Evolutionary conservation across 495 filamentous ascomycete species (phyloP).

Genomic region (Parmelia sp.): DNA sequence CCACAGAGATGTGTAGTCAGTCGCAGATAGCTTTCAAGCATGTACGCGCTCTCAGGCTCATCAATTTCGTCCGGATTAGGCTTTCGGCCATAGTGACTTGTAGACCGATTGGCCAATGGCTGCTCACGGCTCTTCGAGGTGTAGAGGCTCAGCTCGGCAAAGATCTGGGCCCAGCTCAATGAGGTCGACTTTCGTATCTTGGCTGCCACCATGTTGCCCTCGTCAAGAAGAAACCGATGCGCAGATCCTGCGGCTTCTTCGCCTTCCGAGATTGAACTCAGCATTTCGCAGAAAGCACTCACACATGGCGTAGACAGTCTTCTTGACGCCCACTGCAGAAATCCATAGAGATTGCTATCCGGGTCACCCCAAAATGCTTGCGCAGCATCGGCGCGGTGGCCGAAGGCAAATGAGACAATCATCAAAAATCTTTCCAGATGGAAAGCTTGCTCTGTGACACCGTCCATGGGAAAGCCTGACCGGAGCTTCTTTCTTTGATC

Average conservation of each 20-base stretch:
- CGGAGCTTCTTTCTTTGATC: conserved; percentile 56
- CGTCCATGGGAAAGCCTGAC: conserved; percentile 40
- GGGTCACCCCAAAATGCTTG: conserved; percentile 82
- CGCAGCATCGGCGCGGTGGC: conserved; percentile 72
- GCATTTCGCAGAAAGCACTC: conserved; percentile 92
- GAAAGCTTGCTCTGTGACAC: conserved; percentile 51
- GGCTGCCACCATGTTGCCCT: conserved; percentile 58
- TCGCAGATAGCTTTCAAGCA: conserved; percentile 88
- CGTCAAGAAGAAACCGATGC: conserved; percentile 84
- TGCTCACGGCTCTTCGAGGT: conserved; percentile 61
- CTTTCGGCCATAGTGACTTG: conserved; percentile 53
- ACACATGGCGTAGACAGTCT: conserved; percentile 87
- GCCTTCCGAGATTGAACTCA: conserved; percentile 75
- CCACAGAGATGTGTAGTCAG: conserved; percentile 72
- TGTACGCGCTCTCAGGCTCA: conserved; percentile 79
- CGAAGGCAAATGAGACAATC: conserved; percentile 86
- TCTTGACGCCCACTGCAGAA: conserved; percentile 90
- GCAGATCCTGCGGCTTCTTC: conserved; percentile 71
- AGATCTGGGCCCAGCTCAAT: conserved; percentile 87
- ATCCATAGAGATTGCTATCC: conserved; percentile 86
- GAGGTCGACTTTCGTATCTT: conserved; percentile 73
- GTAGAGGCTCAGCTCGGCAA: conserved; percentile 77
- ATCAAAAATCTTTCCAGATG: conserved; percentile 89
- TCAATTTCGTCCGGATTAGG: conserved; percentile 60
- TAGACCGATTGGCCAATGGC: conserved; percentile 46